Conservation (phyloP, 768 basidiomycete species). For the Nidula microcarpa region DNA sequence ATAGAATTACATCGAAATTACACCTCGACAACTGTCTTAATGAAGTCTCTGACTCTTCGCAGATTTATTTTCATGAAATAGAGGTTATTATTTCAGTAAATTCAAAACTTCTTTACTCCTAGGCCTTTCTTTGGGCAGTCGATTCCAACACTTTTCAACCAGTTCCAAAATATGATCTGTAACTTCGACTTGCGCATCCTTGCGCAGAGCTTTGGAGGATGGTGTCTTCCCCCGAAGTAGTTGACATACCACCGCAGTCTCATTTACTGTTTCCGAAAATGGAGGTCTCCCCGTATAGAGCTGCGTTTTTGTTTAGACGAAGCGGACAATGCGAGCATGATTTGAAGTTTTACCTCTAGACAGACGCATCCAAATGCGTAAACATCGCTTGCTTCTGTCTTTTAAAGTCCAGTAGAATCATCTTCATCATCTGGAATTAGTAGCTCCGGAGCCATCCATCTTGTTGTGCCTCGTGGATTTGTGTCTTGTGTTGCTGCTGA, state of each 20-base stretch:
- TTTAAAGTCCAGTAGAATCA: slow-evolving; percentile 5
- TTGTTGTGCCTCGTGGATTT: slow-evolving; percentile 11
- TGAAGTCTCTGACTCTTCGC: too few species aligned
- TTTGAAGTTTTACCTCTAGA: slow-evolving; percentile 12
- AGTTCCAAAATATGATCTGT: too few species aligned
- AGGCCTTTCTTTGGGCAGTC: too few species aligned
- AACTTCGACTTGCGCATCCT: too few species aligned
- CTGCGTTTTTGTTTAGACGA: slow-evolving; percentile 6
- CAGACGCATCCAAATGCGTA: slow-evolving; percentile 23
- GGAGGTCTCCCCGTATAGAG: slow-evolving; percentile 14
- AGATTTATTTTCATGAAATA: too few species aligned
- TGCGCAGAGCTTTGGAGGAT: background rate
- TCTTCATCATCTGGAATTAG: slow-evolving; percentile 15
- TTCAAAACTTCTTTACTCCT: too few species aligned
- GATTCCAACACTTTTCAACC: too few species aligned
- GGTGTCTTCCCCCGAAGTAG: background rate
- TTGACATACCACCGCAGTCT: background rate
- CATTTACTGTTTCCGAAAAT: slow-evolving; percentile 7
- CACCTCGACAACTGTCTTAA: too few species aligned
- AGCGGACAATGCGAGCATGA: background rate
- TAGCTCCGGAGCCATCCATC: slow-evolving; percentile 28
- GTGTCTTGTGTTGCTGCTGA: slow-evolving; percentile 10
- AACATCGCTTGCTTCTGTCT: slow-evolving; percentile 18
- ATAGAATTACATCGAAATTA: too few species aligned
- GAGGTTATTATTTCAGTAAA: too few species aligned